Conservation (phyloP, 192 early-diverging fungal genomes). For the Backusella liffmaniae region DNA sequence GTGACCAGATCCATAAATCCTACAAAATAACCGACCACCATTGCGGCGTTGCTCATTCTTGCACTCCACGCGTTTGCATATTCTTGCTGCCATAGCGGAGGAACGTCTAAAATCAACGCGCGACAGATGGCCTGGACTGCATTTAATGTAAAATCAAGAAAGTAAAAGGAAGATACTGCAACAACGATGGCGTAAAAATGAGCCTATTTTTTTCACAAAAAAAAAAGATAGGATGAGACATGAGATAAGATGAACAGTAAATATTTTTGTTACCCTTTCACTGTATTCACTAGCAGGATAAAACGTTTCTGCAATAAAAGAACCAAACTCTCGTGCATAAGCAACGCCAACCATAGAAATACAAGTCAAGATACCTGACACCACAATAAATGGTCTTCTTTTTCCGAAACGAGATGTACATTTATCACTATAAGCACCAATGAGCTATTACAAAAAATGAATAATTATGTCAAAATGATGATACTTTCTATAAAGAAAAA, state of each 20-base stretch:
- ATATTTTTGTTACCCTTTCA: neutral
- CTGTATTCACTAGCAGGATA: neutral
- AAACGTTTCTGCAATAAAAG: neutral
- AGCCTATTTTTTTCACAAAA: slow-evolving; percentile 4
- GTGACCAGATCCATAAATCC: slow-evolving; percentile 78
- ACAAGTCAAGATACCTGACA: slow-evolving; percentile 60
- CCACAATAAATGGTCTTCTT: slow-evolving; percentile 86
- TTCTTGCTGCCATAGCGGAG: slow-evolving; percentile 80
- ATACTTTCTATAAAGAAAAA: neutral
- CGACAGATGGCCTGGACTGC: slow-evolving; percentile 83
- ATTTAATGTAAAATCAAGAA: slow-evolving; percentile 94
- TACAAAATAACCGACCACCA: slow-evolving; percentile 82
- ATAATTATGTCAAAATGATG: slow-evolving; percentile 17
- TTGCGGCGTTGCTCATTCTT: slow-evolving; percentile 83
- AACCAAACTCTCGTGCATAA: slow-evolving; percentile 69
- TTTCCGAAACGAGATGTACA: slow-evolving; percentile 70
- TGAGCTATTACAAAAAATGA: slow-evolving; percentile 60
- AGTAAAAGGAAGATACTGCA: slow-evolving; percentile 84
- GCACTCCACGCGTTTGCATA: slow-evolving; percentile 82
- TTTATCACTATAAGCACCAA: slow-evolving; percentile 84
- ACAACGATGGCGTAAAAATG: slow-evolving; percentile 54
- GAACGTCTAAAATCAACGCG: slow-evolving; percentile 84
- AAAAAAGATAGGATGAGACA: neutral
- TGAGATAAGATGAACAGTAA: neutral
- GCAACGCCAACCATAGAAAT: slow-evolving; percentile 72